Evolutionary conservation across 331 rosid genomes (phyloP).

Genomic region (Phaseolus coccineus): DNA sequence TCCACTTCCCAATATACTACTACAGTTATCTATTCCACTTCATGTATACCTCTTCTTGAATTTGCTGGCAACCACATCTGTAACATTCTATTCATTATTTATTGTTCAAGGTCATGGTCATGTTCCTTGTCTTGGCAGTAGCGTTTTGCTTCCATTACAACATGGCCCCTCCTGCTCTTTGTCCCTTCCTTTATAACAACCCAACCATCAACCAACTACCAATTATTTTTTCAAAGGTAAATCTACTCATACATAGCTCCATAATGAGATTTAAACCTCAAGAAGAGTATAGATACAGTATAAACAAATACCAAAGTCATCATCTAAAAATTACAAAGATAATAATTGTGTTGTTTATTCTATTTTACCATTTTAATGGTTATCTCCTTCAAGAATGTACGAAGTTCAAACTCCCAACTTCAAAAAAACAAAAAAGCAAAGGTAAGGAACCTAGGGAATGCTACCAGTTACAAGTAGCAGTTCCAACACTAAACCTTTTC

Average conservation of each 20-base stretch:
- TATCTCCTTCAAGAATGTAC: background rate
- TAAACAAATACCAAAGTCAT: no score
- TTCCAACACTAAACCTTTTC: background rate
- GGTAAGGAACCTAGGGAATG: background rate
- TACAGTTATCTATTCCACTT: background rate
- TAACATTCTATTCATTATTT: constrained; percentile 34
- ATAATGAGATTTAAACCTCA: background rate
- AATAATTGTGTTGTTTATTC: background rate
- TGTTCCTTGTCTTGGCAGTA: constrained; percentile 22
- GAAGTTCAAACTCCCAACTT: background rate
- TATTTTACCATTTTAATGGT: background rate
- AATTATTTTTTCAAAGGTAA: background rate
- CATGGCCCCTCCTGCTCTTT: background rate
- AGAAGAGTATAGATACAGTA: background rate
- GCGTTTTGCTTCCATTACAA: constrained; percentile 23
- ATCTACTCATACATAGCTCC: background rate
- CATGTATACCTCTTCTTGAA: constrained; percentile 12
- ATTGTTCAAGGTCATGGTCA: constrained; percentile 1
- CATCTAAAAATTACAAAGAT: no score
- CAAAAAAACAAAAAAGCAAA: background rate
- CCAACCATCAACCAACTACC: background rate
- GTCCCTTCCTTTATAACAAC: constrained; percentile 29
- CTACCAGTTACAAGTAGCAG: constrained; percentile 8
- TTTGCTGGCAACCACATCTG: constrained; percentile 34
- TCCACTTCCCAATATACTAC: background rate